A percentile compares a stretch with the other conserved stretches of the same genome.
phyloP scores from a whole-genome alignment of 164 flowering plant genomes.

The Liquidambar formosana region DNA sequence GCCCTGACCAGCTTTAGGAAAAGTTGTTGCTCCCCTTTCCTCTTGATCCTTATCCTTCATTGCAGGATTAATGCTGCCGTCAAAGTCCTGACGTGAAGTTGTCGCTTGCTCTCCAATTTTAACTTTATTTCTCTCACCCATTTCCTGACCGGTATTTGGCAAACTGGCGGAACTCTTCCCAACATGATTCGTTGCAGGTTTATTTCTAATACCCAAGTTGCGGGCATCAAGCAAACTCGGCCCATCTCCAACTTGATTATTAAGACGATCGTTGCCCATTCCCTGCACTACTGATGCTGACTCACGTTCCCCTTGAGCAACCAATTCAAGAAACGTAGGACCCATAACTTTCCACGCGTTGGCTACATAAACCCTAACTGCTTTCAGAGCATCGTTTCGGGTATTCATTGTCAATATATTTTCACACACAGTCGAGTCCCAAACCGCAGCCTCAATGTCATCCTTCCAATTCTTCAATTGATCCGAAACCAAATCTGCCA shows the following conservation, averaged over 20 bases:
- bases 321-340: slow-evolving; percentile 53
- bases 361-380: slow-evolving; percentile 35
- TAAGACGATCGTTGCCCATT: not conserved
- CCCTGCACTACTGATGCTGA: slow-evolving; percentile 1
- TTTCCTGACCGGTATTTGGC: not conserved
- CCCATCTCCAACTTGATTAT: not conserved
- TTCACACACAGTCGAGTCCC: slow-evolving; percentile 27
- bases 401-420: slow-evolving; percentile 28
- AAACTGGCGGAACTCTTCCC: not conserved
- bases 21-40: not conserved
- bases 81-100: not conserved
- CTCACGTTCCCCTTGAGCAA: slow-evolving; percentile 16
- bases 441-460: slow-evolving; percentile 49
- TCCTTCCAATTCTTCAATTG: slow-evolving; percentile 34
- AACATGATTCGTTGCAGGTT: not conserved
- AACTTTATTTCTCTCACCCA: not conserved
- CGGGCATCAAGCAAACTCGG: not conserved
- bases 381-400: slow-evolving; percentile 33
- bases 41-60: not conserved
- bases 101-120: not conserved
- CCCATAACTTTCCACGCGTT: slow-evolving; percentile 55
- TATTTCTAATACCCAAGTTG: not conserved
- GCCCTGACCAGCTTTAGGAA: not conserved
- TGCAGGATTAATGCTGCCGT: not conserved
- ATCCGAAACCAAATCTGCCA: slow-evolving; percentile 37